Evolutionary conservation across 257 asterid species (phyloP).

Genomic region (Rhazya stricta): DNA sequence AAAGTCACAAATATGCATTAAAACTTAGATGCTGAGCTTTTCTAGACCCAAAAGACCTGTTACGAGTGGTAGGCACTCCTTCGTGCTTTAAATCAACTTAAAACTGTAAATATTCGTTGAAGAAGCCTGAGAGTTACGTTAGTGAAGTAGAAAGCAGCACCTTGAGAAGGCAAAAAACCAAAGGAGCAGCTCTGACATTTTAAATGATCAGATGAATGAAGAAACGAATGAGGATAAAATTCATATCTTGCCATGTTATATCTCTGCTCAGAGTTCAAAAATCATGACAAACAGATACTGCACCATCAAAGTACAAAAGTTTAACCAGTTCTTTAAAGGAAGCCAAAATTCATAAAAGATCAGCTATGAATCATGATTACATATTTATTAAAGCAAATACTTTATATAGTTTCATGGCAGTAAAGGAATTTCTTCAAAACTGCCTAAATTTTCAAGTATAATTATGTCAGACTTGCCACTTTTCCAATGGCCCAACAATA

Average conservation of each 20-base stretch:
- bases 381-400: background rate
- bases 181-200: background rate
- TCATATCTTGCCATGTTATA: background rate
- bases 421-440: background rate
- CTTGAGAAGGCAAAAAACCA: background rate
- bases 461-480: background rate
- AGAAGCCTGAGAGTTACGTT: background rate
- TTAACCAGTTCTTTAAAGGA: background rate
- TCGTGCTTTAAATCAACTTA: background rate
- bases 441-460: background rate
- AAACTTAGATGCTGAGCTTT: background rate
- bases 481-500: background rate
- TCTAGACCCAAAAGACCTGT: slow-evolving; percentile 1
- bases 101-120: background rate
- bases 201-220: background rate
- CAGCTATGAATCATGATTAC: background rate
- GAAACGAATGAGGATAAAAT: background rate
- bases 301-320: background rate
- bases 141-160: background rate
- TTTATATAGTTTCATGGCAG: background rate
- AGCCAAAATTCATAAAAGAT: background rate
- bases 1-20: background rate
- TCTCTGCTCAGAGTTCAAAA: background rate
- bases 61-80: background rate
- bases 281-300: background rate